Conservation (phyloP, 495 filamentous ascomycete genomes). For the Aspergillus avenaceus region DNA sequence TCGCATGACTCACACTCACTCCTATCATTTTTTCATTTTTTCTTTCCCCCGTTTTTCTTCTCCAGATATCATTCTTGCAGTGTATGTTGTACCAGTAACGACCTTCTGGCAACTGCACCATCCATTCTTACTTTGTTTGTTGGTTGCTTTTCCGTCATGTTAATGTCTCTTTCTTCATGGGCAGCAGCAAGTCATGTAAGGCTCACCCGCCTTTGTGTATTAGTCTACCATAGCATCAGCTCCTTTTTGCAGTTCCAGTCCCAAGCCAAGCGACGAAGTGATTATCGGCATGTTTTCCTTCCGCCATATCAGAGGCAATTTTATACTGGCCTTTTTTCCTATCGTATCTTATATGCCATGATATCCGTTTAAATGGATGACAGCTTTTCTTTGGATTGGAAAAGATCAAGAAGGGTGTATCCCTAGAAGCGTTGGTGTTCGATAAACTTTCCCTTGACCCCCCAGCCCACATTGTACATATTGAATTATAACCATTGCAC, state of each 20-base stretch:
- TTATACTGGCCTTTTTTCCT: conserved; percentile 1
- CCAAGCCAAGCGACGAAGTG: conserved; percentile 20
- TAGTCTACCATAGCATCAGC: conserved; percentile 23
- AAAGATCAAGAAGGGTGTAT: background rate
- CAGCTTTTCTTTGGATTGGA: background rate
- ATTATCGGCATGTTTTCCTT: conserved; percentile 11
- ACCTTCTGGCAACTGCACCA: conserved; percentile 31
- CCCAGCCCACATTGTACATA: background rate
- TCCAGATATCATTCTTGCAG: conserved; percentile 14
- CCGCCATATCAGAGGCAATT: background rate
- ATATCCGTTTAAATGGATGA: background rate
- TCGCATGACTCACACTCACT: conserved; percentile 4
- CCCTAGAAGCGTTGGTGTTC: background rate
- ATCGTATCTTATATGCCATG: background rate
- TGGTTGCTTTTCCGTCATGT: conserved; percentile 8
- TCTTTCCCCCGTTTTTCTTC: conserved; percentile 18
- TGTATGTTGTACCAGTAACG: conserved; percentile 37
- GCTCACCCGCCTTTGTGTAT: conserved; percentile 25
- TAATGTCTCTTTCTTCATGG: conserved; percentile 23
- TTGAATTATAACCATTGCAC: background rate
- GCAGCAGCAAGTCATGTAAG: conserved; percentile 16
- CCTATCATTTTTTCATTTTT: conserved; percentile 16
- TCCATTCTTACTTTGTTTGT: conserved; percentile 18
- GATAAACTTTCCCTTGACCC: background rate
- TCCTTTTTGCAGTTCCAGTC: conserved; percentile 14